Conservation (phyloP, 441 rosid genomes). For the Adansonia grandidieri region DNA sequence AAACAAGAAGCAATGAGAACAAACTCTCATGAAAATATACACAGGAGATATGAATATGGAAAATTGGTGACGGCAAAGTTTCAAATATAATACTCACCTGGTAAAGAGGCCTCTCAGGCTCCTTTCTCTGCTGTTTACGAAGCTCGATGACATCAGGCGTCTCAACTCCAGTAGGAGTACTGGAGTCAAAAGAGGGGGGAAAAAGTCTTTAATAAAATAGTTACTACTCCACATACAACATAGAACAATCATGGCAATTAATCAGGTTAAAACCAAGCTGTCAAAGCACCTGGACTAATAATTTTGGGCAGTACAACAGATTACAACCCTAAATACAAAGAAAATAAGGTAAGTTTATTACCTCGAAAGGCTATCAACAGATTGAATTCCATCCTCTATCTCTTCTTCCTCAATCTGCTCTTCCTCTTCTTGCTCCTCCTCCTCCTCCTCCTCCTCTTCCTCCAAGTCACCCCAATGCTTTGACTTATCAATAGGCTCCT, state of each 20-base stretch:
- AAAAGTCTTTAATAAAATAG: background rate
- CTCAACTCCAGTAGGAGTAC: constrained; percentile 99
- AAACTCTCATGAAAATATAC: background rate
- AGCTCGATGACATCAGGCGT: constrained; percentile 98
- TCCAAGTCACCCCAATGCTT: constrained; percentile 99
- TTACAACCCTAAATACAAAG: background rate
- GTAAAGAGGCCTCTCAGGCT: constrained; percentile 89
- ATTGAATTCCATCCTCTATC: constrained; percentile 82
- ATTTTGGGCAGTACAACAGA: background rate
- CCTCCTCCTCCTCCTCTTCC: constrained; percentile 82
- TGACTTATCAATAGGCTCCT: constrained; percentile 94
- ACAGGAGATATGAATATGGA: background rate
- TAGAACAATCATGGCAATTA: background rate
- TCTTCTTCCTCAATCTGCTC: constrained; percentile 87
- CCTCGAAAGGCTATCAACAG: constrained; percentile 97
- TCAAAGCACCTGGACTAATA: background rate
- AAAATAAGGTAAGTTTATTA: constrained; percentile 25
- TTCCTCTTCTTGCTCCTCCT: constrained; percentile 83
- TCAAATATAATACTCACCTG: constrained; percentile 57
- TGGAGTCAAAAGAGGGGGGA: constrained; percentile 29
- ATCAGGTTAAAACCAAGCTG: background rate
- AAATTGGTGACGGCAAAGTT: background rate
- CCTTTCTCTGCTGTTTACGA: constrained; percentile 99
- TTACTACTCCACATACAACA: background rate
- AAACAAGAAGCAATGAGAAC: background rate